Evolutionary conservation across 805 yeast species (phyloP).

Genomic region (Jamesozyma rosinii): DNA sequence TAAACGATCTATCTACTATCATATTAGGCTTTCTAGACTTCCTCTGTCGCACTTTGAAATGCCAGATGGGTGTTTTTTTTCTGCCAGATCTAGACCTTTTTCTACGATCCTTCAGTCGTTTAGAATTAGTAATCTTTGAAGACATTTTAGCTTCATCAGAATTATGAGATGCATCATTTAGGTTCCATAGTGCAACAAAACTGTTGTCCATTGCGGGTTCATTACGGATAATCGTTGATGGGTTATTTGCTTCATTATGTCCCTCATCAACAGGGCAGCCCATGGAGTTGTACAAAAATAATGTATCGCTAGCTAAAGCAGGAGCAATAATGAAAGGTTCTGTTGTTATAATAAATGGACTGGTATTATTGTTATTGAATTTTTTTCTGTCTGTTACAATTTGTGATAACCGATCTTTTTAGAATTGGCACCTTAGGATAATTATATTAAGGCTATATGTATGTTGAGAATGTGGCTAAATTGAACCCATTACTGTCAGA

Average conservation of each 20-base stretch:
- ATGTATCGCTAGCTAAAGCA: too few species aligned
- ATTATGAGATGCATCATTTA: not conserved
- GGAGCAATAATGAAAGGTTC: too few species aligned
- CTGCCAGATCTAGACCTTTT: not conserved
- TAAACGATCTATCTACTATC: conserved; percentile 5
- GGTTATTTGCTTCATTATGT: not conserved
- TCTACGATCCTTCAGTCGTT: not conserved
- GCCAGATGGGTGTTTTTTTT: conserved; percentile 1
- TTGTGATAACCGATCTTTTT: too few species aligned
- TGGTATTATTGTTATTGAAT: too few species aligned
- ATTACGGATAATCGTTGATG: not conserved
- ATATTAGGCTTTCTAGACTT: not conserved
- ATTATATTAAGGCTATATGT: too few species aligned
- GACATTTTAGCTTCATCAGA: not conserved
- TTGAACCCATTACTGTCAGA: not conserved
- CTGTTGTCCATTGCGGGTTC: not conserved
- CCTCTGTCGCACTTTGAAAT: not conserved
- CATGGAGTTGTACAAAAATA: too few species aligned
- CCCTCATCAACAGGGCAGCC: too few species aligned
- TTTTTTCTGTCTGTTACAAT: too few species aligned
- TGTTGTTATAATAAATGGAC: too few species aligned
- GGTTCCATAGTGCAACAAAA: not conserved
- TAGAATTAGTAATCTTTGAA: not conserved
- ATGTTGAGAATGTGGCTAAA: too few species aligned
- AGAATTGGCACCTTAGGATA: too few species aligned